phyloP scores from a whole-genome alignment of 192 early-diverging fungal genomes.

The Mortierella claussenii region DNA sequence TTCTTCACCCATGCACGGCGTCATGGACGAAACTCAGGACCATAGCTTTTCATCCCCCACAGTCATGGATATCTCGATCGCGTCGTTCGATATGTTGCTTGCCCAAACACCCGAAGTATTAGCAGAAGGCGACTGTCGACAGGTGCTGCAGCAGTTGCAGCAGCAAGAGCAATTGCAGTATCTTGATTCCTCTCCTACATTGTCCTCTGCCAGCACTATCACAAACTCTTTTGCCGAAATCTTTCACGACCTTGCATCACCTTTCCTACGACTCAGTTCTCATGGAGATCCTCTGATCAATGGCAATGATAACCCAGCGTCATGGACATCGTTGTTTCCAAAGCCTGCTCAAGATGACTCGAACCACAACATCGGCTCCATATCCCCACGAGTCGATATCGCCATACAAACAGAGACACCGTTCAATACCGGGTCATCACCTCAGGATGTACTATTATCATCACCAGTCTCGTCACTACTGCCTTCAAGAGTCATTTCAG shows the following conservation, averaged over 20 bases:
- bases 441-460: neutral
- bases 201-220: slow-evolving; percentile 7
- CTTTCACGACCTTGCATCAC: slow-evolving; percentile 14
- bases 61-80: slow-evolving; percentile 8
- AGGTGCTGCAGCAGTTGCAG: slow-evolving; percentile 14
- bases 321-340: slow-evolving; percentile 35
- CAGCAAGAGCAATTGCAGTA: slow-evolving; percentile 3
- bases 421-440: neutral
- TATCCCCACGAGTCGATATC: no score
- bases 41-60: neutral
- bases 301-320: slow-evolving; percentile 7
- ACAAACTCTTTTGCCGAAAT: slow-evolving; percentile 12
- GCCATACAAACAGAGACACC: slow-evolving; percentile 6
- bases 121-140: slow-evolving; percentile 16
- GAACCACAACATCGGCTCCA: neutral
- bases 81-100: slow-evolving; percentile 24
- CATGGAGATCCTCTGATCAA: slow-evolving; percentile 24
- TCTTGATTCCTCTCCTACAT: slow-evolving; percentile 4
- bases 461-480: neutral
- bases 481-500: neutral
- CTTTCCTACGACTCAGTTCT: slow-evolving; percentile 11
- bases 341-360: slow-evolving; percentile 4
- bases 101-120: slow-evolving; percentile 24
- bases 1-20: slow-evolving; percentile 5
- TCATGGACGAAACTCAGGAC: neutral